Percentiles rank a stretch among this genome's conserved stretches.
These are phyloP conservation scores for Ceratocystis eucalypticola DNA, from an alignment of 2,329 filamentous ascomycete species.

Conservation along the genomic window DNA sequence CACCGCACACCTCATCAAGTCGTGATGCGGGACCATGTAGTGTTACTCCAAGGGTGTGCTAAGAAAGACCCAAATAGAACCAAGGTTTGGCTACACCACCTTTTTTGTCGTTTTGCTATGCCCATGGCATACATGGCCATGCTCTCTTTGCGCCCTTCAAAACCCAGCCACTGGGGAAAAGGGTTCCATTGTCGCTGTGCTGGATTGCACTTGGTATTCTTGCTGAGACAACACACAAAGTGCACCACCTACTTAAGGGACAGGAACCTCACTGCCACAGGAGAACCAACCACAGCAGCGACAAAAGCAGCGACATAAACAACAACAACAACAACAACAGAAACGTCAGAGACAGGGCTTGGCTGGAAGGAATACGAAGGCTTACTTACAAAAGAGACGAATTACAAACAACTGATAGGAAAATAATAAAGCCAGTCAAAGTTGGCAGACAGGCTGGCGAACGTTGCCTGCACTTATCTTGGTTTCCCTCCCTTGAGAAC, in stretches of 20 bases:
- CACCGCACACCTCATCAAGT: neutral
- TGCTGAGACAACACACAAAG: constrained; percentile 5
- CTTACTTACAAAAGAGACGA: neutral
- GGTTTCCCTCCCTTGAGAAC: neutral
- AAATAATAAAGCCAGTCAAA: neutral
- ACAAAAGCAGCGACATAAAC: neutral
- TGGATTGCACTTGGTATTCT: constrained; percentile 7
- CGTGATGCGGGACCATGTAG: neutral
- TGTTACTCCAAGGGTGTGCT: neutral
- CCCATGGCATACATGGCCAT: too few species aligned
- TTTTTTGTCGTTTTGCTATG: neutral
- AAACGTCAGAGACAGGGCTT: neutral
- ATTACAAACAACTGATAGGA: neutral
- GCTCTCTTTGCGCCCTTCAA: neutral
- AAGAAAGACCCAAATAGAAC: neutral
- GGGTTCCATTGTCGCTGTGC: neutral
- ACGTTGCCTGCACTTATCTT: too few species aligned
- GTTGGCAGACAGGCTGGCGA: neutral
- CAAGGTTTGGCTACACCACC: neutral
- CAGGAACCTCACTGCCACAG: neutral
- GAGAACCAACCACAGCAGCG: too few species aligned
- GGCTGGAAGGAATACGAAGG: neutral
- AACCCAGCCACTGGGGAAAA: neutral
- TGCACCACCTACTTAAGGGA: neutral
- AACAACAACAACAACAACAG: neutral